Conservation (phyloP, 2,329 filamentous ascomycete species). For the Diaporthe ilicicola region DNA sequence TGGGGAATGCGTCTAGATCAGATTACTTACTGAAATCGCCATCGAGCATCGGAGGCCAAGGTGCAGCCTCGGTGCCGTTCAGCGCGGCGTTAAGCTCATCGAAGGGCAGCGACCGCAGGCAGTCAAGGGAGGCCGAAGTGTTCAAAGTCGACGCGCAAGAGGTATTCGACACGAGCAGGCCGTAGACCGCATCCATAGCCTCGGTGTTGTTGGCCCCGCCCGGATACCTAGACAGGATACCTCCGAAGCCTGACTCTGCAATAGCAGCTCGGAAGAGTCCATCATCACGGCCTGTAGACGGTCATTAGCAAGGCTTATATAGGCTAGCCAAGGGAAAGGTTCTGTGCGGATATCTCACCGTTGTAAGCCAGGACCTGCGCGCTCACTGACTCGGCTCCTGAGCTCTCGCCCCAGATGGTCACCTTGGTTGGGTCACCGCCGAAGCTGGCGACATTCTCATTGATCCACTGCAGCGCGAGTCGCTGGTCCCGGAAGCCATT, state of each 20-base stretch:
- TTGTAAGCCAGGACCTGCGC: constrained; percentile 57
- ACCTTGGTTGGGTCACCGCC: constrained; percentile 55
- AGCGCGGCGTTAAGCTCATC: constrained; percentile 30
- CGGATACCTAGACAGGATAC: constrained; percentile 40
- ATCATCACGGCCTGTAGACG: constrained; percentile 50
- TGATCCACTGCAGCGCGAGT: constrained; percentile 56
- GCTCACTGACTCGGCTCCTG: constrained; percentile 56
- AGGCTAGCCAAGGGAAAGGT: too few species aligned
- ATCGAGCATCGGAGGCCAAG: constrained; percentile 33
- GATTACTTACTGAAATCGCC: constrained; percentile 30
- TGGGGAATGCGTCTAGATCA: background rate
- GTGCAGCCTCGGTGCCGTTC: constrained; percentile 26
- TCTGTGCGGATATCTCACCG: constrained; percentile 39
- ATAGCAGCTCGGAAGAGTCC: constrained; percentile 60
- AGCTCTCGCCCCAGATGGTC: constrained; percentile 61
- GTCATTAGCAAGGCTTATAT: background rate
- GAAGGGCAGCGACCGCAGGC: constrained; percentile 33
- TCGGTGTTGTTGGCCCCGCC: constrained; percentile 45
- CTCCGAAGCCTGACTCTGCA: constrained; percentile 56
- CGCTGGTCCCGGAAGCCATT: constrained; percentile 58
- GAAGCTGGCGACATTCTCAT: constrained; percentile 55
- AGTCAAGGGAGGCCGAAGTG: constrained; percentile 36
- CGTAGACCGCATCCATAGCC: constrained; percentile 40
- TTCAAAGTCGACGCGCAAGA: constrained; percentile 41
- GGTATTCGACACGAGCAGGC: constrained; percentile 41